A percentile compares a stretch with the other conserved stretches of the same genome.
Conservation (phyloP, 148 eudicot species). For the Hydrangea macrophylla region DNA sequence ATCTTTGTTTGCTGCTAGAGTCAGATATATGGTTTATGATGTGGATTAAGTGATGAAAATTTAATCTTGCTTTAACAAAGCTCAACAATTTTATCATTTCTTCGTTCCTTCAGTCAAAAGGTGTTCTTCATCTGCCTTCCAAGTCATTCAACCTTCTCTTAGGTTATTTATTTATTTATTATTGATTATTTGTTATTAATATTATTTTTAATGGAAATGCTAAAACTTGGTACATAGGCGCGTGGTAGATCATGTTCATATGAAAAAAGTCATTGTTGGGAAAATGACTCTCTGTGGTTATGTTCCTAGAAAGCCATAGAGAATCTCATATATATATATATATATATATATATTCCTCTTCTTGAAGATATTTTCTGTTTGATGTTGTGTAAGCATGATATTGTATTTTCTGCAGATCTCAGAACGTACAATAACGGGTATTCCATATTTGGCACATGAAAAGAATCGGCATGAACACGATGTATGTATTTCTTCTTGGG, state of each 20-base stretch:
- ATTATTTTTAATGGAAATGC: background rate
- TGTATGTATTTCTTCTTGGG: slow-evolving; percentile 31
- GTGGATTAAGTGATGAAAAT: background rate
- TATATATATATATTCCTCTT: no score
- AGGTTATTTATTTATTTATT: no score
- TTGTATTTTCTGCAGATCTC: slow-evolving; percentile 49
- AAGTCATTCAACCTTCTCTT: background rate
- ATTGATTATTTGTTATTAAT: background rate
- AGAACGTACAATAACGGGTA: slow-evolving; percentile 41
- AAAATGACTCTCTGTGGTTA: no score
- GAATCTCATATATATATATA: no score
- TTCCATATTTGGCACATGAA: slow-evolving; percentile 73
- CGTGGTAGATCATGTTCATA: background rate
- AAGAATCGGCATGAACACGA: slow-evolving; percentile 77
- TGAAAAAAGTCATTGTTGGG: no score
- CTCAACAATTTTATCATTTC: background rate
- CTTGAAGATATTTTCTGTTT: background rate
- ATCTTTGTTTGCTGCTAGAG: background rate
- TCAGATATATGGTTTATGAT: background rate
- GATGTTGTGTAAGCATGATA: background rate
- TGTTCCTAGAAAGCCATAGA: no score
- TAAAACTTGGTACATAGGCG: no score
- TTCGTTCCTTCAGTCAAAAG: background rate
- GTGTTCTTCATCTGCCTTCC: background rate
- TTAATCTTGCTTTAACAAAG: background rate